Evolutionary conservation across 257 asterid genomes (phyloP).

Genomic region (Ajuga chamaepitys): DNA sequence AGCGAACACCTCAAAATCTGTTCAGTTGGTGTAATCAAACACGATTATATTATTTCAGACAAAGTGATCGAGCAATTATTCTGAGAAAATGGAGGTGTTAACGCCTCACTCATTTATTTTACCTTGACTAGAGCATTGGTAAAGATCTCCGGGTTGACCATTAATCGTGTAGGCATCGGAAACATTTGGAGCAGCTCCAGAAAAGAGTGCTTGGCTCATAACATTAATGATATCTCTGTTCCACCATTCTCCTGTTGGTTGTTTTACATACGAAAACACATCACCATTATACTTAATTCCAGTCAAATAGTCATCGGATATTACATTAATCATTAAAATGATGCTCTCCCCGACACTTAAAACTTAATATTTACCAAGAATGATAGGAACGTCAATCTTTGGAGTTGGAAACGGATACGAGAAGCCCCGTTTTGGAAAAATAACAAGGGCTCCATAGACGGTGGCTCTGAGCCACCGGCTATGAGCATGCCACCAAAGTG

Average conservation of each 20-base stretch:
- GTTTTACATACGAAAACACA: not conserved
- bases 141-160: slow-evolving; percentile 51
- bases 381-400: slow-evolving; percentile 40
- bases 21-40: too few relatives aligned
- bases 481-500: slow-evolving; percentile 85
- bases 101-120: too few relatives aligned
- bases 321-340: too few relatives aligned
- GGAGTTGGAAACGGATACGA: slow-evolving; percentile 47
- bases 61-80: too few relatives aligned
- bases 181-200: slow-evolving; percentile 44
- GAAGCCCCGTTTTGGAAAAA: slow-evolving; percentile 44
- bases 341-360: too few relatives aligned
- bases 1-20: too few relatives aligned
- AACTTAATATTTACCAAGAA: slow-evolving; percentile 38
- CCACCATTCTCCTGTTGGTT: slow-evolving; percentile 54
- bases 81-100: too few relatives aligned
- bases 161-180: slow-evolving; percentile 47
- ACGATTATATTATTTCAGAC: too few relatives aligned
- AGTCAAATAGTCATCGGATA: too few relatives aligned
- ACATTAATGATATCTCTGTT: slow-evolving; percentile 26
- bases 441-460: slow-evolving; percentile 62
- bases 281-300: not conserved
- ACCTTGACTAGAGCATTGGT: slow-evolving; percentile 40
- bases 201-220: slow-evolving; percentile 26
- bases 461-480: slow-evolving; percentile 69